Conservation (phyloP, 306 rosid species). For the Fragaria nilgerrensis region DNA sequence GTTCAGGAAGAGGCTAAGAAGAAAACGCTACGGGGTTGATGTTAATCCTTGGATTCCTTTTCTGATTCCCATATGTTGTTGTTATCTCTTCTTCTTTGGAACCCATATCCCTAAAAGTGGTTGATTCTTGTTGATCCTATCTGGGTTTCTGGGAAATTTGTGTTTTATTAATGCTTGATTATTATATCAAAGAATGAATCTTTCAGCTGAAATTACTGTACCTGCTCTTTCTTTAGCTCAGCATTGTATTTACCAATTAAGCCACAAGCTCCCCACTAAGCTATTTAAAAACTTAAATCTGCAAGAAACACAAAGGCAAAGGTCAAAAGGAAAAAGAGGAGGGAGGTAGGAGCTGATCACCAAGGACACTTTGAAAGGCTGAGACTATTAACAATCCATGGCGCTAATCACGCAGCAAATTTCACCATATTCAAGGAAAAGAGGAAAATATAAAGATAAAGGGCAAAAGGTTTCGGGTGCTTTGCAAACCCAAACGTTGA, state of each 20-base stretch:
- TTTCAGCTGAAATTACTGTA: slow-evolving; percentile 1
- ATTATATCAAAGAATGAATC: slow-evolving; percentile 1
- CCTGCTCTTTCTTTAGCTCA: not conserved
- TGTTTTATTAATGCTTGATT: slow-evolving; percentile 5
- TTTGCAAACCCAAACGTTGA: slow-evolving; percentile 26
- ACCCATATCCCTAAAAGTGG: slow-evolving; percentile 34
- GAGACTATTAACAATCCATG: slow-evolving; percentile 20
- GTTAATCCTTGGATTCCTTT: slow-evolving; percentile 53
- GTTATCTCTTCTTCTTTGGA: slow-evolving; percentile 58
- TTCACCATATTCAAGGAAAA: slow-evolving; percentile 27
- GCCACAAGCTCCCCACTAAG: not conserved
- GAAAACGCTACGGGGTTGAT: slow-evolving; percentile 36
- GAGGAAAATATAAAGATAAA: not conserved
- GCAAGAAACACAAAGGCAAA: not conserved
- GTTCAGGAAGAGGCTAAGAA: slow-evolving; percentile 53
- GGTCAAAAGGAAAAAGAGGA: not conserved
- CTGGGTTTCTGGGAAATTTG: not conserved
- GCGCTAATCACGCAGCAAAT: slow-evolving; percentile 46
- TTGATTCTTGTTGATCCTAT: not conserved
- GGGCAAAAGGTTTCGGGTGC: slow-evolving; percentile 7
- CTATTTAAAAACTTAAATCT: not conserved
- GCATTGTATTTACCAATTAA: not conserved
- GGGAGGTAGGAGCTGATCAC: slow-evolving; percentile 4
- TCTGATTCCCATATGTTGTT: slow-evolving; percentile 54
- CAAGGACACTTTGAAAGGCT: slow-evolving; percentile 16